Base-by-base conservation (phyloP, 371 early-diverging fungal genomes). In the Mucor irregularis region DNA sequence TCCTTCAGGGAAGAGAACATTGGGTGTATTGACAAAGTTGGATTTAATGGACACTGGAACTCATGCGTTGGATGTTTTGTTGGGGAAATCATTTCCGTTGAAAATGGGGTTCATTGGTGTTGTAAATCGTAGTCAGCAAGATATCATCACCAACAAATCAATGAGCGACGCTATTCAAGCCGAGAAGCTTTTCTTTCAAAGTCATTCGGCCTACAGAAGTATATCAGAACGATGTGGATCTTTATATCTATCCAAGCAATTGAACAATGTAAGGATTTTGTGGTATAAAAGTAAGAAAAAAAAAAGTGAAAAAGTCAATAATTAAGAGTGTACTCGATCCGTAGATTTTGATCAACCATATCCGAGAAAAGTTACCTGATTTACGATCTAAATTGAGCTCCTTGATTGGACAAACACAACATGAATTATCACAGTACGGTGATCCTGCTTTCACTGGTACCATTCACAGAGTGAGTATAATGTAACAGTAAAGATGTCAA, bases 11-110 rank as follows among this genome's bases (percentile, higher is more conserved):
- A 61, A 55, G 38, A 81, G 96, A 57, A 96, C 96, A 0, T 85
- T 96, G 28, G 95, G 96, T 46, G 95, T 97, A 5, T 70, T 97
- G 46, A 96, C 96, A 43, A 97, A 97, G 73, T 71, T 96, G 43
- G 97, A 97, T 73, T 70, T 97, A 50, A 95, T 97, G 96, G 97
- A 97, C 67, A 84, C 86, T 29, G 96, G 96, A 28, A 94, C 95
- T 26, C 88, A 94, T 69, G 91, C 94, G 28, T 70, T 93, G 31
- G 92, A 95, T 49, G 84, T 95, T 19, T 78, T 97, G 33, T 84
- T 91, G n/a, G 93, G 93, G 17, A 85, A 90, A 45, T 83, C 88
- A 1, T 89, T 89, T 43, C 91, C 90, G 0, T 71, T 95, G 39
- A 91, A 89, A 48, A 77, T 96, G 24, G 97, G 97, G 13, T 96